Evolutionary conservation across 192 early-diverging fungal genomes (phyloP).

Genomic region (Linnemannia exigua): DNA sequence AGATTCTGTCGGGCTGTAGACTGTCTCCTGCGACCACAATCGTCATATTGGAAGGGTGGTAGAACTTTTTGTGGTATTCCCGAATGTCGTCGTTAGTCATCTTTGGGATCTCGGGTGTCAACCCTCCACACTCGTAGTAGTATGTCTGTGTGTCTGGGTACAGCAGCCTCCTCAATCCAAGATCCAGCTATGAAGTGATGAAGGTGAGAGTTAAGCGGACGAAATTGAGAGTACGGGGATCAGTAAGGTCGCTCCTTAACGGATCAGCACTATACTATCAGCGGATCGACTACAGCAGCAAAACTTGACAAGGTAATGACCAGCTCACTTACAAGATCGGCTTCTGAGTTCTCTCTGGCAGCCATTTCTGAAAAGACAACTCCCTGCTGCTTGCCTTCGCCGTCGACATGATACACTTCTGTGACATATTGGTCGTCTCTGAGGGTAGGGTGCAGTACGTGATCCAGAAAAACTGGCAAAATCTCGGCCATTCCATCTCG

Average conservation of each 20-base stretch:
- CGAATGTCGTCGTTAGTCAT: slow-evolving; percentile 83
- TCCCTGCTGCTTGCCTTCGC: slow-evolving; percentile 77
- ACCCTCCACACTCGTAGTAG: slow-evolving; percentile 81
- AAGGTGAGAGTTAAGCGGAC: background rate
- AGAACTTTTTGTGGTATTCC: slow-evolving; percentile 82
- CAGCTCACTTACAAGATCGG: slow-evolving; percentile 68
- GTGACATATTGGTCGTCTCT: slow-evolving; percentile 80
- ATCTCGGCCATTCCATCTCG: slow-evolving; percentile 78
- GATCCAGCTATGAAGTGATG: slow-evolving; percentile 57
- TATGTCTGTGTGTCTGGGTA: slow-evolving; percentile 70
- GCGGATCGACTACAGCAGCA: slow-evolving; percentile 1
- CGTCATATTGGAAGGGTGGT: slow-evolving; percentile 79
- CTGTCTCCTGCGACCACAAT: slow-evolving; percentile 73
- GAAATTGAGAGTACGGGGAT: background rate
- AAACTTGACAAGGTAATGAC: background rate
- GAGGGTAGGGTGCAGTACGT: slow-evolving; percentile 83
- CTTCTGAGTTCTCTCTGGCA: slow-evolving; percentile 77
- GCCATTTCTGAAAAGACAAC: slow-evolving; percentile 88
- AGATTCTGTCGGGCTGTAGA: slow-evolving; percentile 63
- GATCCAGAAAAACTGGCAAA: slow-evolving; percentile 85
- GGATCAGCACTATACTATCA: background rate
- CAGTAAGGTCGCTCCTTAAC: background rate
- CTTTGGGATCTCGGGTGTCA: slow-evolving; percentile 76
- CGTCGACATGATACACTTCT: slow-evolving; percentile 86
- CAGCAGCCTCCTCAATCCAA: slow-evolving; percentile 64